Conservation (phyloP, 1,284 basidiomycete genomes). For the Sutorius eximius region DNA sequence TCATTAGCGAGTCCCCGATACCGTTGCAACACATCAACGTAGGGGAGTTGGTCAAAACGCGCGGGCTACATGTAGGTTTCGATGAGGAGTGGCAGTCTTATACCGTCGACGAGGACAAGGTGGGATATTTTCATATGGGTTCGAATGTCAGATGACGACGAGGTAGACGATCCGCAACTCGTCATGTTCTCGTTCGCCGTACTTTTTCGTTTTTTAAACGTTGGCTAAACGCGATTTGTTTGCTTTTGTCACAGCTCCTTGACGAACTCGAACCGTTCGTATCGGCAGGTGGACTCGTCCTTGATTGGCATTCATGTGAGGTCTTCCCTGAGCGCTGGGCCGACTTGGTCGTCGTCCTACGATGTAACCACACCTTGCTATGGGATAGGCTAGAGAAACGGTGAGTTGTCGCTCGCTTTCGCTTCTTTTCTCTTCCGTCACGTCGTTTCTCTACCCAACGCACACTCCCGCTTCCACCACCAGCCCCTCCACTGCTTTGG, state of each 20-base stretch:
- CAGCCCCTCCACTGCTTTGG: too few species aligned
- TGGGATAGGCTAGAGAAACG: slow-evolving; percentile 94
- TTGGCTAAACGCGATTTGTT: not conserved
- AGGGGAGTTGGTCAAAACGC: slow-evolving; percentile 85
- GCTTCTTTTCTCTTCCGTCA: not conserved
- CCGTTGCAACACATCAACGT: slow-evolving; percentile 86
- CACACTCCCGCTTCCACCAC: too few species aligned
- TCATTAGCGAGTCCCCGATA: slow-evolving; percentile 65
- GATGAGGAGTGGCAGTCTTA: slow-evolving; percentile 96
- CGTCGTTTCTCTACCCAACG: not conserved
- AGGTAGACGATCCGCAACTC: too few species aligned
- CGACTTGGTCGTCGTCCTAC: slow-evolving; percentile 93
- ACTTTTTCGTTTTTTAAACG: not conserved
- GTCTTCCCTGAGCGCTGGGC: slow-evolving; percentile 96
- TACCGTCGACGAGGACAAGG: slow-evolving; percentile 94
- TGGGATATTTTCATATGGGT: slow-evolving; percentile 30
- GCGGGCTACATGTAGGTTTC: slow-evolving; percentile 80
- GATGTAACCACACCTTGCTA: slow-evolving; percentile 86
- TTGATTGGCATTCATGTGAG: slow-evolving; percentile 98
- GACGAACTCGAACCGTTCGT: slow-evolving; percentile 84
- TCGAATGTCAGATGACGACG: too few species aligned
- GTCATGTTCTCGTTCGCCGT: not conserved
- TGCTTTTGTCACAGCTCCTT: slow-evolving; percentile 54
- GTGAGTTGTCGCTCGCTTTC: slow-evolving; percentile 44
- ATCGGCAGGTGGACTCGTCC: slow-evolving; percentile 74